Evolutionary conservation across 805 yeast species (phyloP), one percentile per base, ranked within the genome.

Genomic region (Scheffersomyces ergatensis): DNA sequence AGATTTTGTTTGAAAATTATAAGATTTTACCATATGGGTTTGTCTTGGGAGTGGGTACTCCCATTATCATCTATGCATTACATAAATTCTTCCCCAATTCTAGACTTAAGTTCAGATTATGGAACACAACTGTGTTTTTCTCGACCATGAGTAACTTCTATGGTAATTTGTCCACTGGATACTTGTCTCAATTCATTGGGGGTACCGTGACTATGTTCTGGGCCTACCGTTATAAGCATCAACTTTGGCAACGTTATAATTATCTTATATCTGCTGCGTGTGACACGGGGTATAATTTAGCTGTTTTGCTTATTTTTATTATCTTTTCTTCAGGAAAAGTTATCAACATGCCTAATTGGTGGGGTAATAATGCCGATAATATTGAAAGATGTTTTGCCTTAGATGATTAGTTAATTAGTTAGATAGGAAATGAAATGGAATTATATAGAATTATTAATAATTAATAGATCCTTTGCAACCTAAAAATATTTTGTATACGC

Each of bases 221-320:
- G 47, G 56, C 63, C 15, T 65, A 48, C 46, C 54, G 65, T 21
- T 66, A 62, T 43, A 62, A 54, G 36, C 65, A 62, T 39, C 42
- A 45, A 1, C 34, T 63, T 16, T 72, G 75, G 65, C 62, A 60
- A 44, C 59, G 51, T 44, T 72, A 60, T 49, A 71, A 72, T 39
- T 72, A 72, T 46, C 66, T 71, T 18, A 48, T 69, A n/a, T 76
- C 76, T 1, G 77, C 77, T 3, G 75, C 76, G 0, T 62, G 70
- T 42, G 77, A 72, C 40, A 67, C 76, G 0, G 77, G 76, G 2
- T 67, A 61, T 53, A 72, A 72, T 42, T 43, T 72, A 29, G 56
- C 72, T 3, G 55, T 65, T 34, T 42, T 71, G 18, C 43, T 58
- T 16, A 53, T 72, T 8, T 71, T 71, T 45, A 37, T 63, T 7